phyloP scores from a whole-genome alignment of 1,139 yeast genomes.

The Dujonia santamariae region DNA sequence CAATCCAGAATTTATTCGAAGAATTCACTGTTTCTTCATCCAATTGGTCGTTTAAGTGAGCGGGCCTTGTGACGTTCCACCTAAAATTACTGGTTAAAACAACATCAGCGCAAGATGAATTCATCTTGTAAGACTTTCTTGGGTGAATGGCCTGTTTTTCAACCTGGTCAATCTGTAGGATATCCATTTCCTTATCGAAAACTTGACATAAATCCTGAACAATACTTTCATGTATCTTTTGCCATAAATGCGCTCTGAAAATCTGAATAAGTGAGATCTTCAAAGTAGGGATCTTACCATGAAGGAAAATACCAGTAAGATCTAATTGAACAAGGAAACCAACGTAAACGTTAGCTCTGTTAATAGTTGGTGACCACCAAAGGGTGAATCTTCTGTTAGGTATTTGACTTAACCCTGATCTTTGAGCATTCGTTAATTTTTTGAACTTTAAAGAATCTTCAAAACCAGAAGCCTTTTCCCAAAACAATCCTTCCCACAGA shows the following conservation, averaged over 20 bases:
- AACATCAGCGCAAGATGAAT: slow-evolving; percentile 91
- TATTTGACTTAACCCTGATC: slow-evolving; percentile 95
- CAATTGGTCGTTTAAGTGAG: slow-evolving; percentile 63
- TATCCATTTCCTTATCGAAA: slow-evolving; percentile 82
- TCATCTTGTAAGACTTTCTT: slow-evolving; percentile 95
- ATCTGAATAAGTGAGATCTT: slow-evolving; percentile 94
- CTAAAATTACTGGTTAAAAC: slow-evolving; percentile 70
- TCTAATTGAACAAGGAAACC: slow-evolving; percentile 96
- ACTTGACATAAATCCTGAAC: slow-evolving; percentile 94
- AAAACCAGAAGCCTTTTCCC: slow-evolving; percentile 97
- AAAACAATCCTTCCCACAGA: slow-evolving; percentile 97
- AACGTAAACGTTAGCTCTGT: slow-evolving; percentile 95
- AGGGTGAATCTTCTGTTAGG: slow-evolving; percentile 96
- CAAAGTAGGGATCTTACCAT: slow-evolving; percentile 96
- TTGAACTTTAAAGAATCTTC: slow-evolving; percentile 95
- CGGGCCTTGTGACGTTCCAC: slow-evolving; percentile 87
- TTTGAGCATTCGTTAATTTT: slow-evolving; percentile 93
- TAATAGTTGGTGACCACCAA: slow-evolving; percentile 99
- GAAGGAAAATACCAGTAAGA: slow-evolving; percentile 92
- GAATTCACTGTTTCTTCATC: slow-evolving; percentile 46
- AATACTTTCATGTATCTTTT: slow-evolving; percentile 93
- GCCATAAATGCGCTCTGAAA: slow-evolving; percentile 98
- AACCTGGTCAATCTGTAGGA: slow-evolving; percentile 78
- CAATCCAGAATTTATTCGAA: slow-evolving; percentile 86
- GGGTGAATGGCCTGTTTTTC: slow-evolving; percentile 95